phyloP scores from a whole-genome alignment of 257 asterid species.

The Solanum rostratum region DNA sequence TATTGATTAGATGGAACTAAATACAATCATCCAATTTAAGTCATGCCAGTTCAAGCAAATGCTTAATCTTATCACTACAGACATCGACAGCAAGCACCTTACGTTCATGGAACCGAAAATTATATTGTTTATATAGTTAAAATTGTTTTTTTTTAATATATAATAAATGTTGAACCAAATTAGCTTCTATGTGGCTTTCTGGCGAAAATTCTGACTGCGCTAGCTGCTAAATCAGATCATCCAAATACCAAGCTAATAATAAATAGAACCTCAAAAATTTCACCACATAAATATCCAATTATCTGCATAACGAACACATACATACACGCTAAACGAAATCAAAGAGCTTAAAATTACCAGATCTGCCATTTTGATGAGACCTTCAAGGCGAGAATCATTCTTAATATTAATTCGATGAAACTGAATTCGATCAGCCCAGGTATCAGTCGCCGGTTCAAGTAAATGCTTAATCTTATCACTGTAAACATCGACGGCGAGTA shows the following conservation, averaged over 20 bases:
- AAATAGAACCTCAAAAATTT: not conserved
- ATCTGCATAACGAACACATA: not conserved
- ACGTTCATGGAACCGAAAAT: constrained; percentile 12
- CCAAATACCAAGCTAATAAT: not conserved
- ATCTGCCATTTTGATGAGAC: constrained; percentile 94
- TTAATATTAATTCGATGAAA: constrained; percentile 88
- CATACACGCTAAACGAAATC: not conserved
- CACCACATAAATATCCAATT: not conserved
- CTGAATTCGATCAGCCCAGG: constrained; percentile 71
- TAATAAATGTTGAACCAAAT: not conserved
- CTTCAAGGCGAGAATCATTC: constrained; percentile 94
- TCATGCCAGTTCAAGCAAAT: constrained; percentile 51
- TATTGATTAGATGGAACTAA: constrained; percentile 77
- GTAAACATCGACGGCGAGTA: constrained; percentile 78
- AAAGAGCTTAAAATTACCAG: constrained; percentile 36
- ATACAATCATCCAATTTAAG: constrained; percentile 51
- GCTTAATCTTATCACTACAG: constrained; percentile 73
- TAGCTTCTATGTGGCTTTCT: not conserved
- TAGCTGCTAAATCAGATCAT: too few relatives aligned
- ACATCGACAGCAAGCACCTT: constrained; percentile 74
- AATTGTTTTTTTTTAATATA: not conserved
- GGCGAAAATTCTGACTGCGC: too few relatives aligned
- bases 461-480: constrained; percentile 81
- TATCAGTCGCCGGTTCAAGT: constrained; percentile 47
- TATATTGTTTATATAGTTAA: not conserved